Evolutionary conservation across 2,329 filamentous ascomycete species (phyloP).

Genomic region (Corinectria fuckeliana): DNA sequence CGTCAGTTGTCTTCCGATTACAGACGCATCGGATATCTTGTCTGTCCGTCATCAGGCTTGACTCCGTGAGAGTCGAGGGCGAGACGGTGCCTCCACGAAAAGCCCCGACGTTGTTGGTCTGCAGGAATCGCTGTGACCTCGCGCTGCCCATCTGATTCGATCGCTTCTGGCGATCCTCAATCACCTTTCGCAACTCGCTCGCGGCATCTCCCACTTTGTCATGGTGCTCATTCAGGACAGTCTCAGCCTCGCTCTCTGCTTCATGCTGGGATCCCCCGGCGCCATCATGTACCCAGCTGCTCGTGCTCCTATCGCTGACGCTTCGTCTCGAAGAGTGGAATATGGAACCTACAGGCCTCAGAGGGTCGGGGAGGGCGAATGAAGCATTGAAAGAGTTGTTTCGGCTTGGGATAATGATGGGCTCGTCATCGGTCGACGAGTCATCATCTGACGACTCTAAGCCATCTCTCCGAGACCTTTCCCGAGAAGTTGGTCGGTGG

Average conservation of each 20-base stretch:
- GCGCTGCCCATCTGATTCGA: constrained; percentile 40
- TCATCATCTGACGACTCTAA: constrained; percentile 59
- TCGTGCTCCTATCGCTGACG: constrained; percentile 57
- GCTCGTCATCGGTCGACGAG: constrained; percentile 68
- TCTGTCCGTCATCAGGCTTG: constrained; percentile 50
- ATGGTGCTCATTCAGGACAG: constrained; percentile 56
- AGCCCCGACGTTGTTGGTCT: constrained; percentile 40
- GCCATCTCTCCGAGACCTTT: constrained; percentile 40
- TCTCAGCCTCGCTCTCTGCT: constrained; percentile 65
- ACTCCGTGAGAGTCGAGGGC: constrained; percentile 58
- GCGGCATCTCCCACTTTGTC: constrained; percentile 61
- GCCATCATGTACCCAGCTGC: constrained; percentile 47
- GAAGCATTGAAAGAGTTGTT: constrained; percentile 60
- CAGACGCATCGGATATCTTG: constrained; percentile 65
- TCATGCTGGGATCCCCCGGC: constrained; percentile 47
- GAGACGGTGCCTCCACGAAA: constrained; percentile 53
- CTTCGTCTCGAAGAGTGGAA: constrained; percentile 56
- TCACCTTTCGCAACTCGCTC: constrained; percentile 65
- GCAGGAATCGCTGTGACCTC: constrained; percentile 45
- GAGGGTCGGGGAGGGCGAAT: constrained; percentile 62
- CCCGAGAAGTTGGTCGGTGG: constrained; percentile 40
- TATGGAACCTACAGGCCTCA: constrained; percentile 56
- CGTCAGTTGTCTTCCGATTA: constrained; percentile 51
- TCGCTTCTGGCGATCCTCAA: constrained; percentile 58
- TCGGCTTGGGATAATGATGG: constrained; percentile 68